Conservation (phyloP, 768 basidiomycete species). For the Phanerochaete carnosa region DNA sequence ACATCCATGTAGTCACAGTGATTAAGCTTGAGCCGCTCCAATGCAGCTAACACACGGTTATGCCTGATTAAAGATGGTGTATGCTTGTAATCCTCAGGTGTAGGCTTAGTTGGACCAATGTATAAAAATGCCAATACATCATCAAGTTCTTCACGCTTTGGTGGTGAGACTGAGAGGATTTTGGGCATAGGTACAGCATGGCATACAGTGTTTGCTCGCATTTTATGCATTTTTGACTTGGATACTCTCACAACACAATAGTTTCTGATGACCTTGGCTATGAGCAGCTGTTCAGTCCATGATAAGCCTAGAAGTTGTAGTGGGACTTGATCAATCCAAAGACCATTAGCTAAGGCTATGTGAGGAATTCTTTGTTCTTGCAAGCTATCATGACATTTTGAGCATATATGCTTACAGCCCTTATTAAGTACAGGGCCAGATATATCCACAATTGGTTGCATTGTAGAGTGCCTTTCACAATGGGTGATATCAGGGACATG, state of each 20-base stretch:
- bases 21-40: too few relatives aligned
- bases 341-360: constrained; percentile 29
- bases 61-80: too few relatives aligned
- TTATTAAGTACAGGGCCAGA: background rate
- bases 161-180: constrained; percentile 32
- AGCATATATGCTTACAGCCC: background rate
- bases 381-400: background rate
- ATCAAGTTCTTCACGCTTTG: constrained; percentile 29
- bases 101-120: too few relatives aligned
- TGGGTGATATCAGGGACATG: too few relatives aligned
- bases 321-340: constrained; percentile 36
- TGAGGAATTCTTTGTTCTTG: background rate
- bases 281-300: constrained; percentile 29
- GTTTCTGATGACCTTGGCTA: constrained; percentile 20
- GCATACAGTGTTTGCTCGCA: constrained; percentile 32
- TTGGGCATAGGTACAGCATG: constrained; percentile 30
- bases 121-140: too few relatives aligned
- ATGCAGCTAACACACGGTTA: too few relatives aligned
- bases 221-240: constrained; percentile 20
- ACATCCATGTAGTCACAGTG: too few relatives aligned
- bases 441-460: too few relatives aligned
- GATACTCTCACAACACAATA: constrained; percentile 16
- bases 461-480: too few relatives aligned
- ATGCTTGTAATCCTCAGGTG: too few relatives aligned
- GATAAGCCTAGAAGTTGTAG: constrained; percentile 22